A percentile compares a stretch with the other conserved stretches of the same genome.
phyloP scores from a whole-genome alignment of 179 eudicot genomes.

The Beta corolliflora region DNA sequence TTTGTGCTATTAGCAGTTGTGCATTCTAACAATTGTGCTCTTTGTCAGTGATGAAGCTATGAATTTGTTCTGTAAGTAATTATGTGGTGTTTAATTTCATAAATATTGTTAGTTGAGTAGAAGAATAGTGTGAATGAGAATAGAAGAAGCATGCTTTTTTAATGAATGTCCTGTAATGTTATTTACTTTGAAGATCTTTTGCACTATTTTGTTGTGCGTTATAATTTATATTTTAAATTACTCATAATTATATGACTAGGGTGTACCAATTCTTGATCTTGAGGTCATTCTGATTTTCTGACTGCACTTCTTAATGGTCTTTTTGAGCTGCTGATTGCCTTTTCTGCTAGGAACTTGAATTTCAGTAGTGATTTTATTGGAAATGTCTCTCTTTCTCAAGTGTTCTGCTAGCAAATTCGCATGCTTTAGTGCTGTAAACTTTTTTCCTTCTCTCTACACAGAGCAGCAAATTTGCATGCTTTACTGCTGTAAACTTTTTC shows the following conservation, averaged over 20 bases:
- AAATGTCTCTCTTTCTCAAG: no score
- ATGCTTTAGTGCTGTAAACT: constrained; percentile 17
- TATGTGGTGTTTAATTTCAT: background rate
- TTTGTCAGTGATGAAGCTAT: background rate
- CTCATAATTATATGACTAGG: background rate
- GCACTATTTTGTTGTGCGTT: background rate
- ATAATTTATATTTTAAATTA: background rate
- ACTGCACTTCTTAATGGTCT: background rate
- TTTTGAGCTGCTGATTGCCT: constrained; percentile 4
- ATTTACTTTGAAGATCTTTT: background rate
- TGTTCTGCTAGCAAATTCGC: constrained; percentile 15
- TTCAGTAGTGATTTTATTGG: background rate
- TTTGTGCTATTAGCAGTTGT: background rate
- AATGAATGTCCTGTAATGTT: background rate
- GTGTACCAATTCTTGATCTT: background rate
- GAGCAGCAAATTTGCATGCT: constrained; percentile 50
- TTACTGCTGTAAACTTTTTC: background rate
- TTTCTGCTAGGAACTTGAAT: background rate
- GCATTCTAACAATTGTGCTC: background rate
- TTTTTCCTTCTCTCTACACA: constrained; percentile 37
- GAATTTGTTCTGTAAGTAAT: background rate
- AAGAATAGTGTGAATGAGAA: background rate
- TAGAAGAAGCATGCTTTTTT: background rate
- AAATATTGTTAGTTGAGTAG: constrained; percentile 3
- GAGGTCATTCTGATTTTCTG: background rate